Base-by-base conservation (phyloP, 2,329 filamentous ascomycete genomes). In the Orbilia blumenaviensis region DNA sequence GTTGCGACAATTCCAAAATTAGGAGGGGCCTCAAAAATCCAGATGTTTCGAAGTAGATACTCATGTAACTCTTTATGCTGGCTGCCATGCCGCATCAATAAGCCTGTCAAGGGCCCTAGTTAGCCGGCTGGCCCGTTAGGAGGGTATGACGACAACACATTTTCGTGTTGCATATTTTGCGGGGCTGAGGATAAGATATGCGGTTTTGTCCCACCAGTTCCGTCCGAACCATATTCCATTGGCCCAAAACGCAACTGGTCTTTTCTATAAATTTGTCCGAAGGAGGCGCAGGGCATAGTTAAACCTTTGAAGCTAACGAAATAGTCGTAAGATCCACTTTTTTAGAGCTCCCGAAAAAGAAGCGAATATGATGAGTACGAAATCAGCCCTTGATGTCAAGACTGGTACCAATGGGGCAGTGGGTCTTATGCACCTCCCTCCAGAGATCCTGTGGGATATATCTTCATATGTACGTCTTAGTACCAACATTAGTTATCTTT, bases 401-500 rank as follows among this genome's bases (percentile, higher is more conserved):
- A 29, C 44, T n/a, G 18, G 29, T n/a, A 18, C 8, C 44, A 18
- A 48, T 23, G 8, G 8, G 18, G 48, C 23, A 7, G 16, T 32
- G 9, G 18, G 27, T 6, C 64, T 60, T 38, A 18, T 58, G 16
- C 16, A 38, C 3, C 5, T 67, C 0, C 64, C 64, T 14, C 64
- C 23, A 8, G 64, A 67, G 41, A 60, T 67, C 10, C 16, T 60
- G 1, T 58, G 29, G 36, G 64, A 60, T 9, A 60, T 67, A 67
- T 34, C 56, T 48, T 67, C 66, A n/a, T 32, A 52, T 34, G 66
- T 61, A 61, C 2, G 52, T 7, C 2, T 0, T 7, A 4, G 21
- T 16, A 16, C 16, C 3, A 27, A 23, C 16, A 10, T 46, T 5
- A 34, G 29, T 10, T 6, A 34, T 10, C 16, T 23, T 18, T 44